Base-by-base conservation (phyloP, 495 filamentous ascomycete species). In the Bryoglossum gracile region DNA sequence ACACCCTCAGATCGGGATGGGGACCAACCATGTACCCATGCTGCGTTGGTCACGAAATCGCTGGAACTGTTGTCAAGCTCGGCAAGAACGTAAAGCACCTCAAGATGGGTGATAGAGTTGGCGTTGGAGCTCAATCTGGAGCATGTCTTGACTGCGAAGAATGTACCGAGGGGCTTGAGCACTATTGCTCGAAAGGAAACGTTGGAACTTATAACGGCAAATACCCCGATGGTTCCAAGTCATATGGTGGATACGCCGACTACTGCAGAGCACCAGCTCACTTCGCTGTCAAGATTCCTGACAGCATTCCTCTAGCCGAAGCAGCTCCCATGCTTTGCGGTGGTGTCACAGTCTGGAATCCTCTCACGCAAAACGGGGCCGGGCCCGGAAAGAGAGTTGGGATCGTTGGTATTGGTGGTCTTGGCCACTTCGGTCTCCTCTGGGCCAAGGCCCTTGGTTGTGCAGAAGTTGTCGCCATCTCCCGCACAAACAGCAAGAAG, bases 251-350 rank as follows among this genome's bases (percentile, higher is more conserved):
- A 4, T 95, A 91, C 58, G 84, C 82, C 14, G 70, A 78, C 19
- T 84, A 83, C 51, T 75, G 80, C 63, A 82, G 89, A 38, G 75
- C 76, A 0, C 86, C 87, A 5, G 74, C 74, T 14, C 80, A 86
- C 58, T 95, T 91, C 57, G 85, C 81, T 6, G 66, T 92, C 65
- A 78, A 78, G 51, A 94, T 95, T 53, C 89, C 90, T 0, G 82
- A 84, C 14, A 65, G 51, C 1, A 43, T 77, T 25, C 53, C 58
- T 30, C 63, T 62, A 16, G 68, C 69, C 9, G 55, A 62, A 43
- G 87, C 85, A 0, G 89, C 89, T n/a, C 87, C 89, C 11, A 81
- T 95, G 80, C 63, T 95, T 2, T 95, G 89, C 59, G 90, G 76
- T 28, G 89, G 90, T 13, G 74, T 94, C 13, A 94, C 88, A 0